A percentile compares a stretch with the other conserved stretches of the same genome.
These are phyloP conservation scores for Conticribra guillardii DNA, from an alignment of 108 stramenopile genomes.

Conservation along the genomic window DNA sequence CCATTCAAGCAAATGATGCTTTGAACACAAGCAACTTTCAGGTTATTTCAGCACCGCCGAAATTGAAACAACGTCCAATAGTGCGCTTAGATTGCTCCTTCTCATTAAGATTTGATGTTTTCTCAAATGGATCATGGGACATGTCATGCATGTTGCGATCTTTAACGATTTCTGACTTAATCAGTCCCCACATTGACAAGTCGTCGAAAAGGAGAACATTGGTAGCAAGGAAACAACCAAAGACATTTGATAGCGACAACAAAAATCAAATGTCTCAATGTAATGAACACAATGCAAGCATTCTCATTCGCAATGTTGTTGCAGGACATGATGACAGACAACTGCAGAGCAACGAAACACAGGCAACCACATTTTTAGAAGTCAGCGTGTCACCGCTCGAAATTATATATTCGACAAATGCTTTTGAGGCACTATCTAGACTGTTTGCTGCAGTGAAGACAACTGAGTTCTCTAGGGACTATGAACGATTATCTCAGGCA, in stretches of 20 bases:
- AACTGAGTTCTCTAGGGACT: constrained; percentile 65
- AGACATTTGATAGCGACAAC: not conserved
- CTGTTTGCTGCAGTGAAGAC: constrained; percentile 65
- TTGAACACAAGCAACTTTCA: not conserved
- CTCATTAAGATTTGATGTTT: constrained; percentile 8
- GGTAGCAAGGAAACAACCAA: constrained; percentile 6
- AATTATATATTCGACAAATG: constrained; percentile 63
- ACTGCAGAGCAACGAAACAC: constrained; percentile 27
- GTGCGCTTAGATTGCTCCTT: constrained; percentile 8
- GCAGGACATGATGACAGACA: too few species aligned
- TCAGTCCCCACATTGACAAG: constrained; percentile 3
- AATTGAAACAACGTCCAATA: constrained; percentile 2
- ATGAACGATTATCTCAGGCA: constrained; percentile 53
- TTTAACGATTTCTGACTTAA: constrained; percentile 13
- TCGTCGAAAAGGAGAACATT: constrained; percentile 1
- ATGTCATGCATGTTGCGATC: constrained; percentile 9
- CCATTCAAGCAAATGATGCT: constrained; percentile 14
- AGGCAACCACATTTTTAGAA: not conserved
- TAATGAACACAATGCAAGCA: constrained; percentile 6
- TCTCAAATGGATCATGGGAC: constrained; percentile 12
- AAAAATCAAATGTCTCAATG: not conserved
- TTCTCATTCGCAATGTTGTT: constrained; percentile 18
- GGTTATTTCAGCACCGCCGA: not conserved
- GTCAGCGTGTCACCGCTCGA: constrained; percentile 64
- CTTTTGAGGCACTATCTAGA: constrained; percentile 61